A percentile compares a stretch with the other conserved stretches of the same genome.
These are phyloP conservation scores for Secale cereale DNA, from an alignment of 176 grass and related monocot genomes.

Conservation along the genomic window DNA sequence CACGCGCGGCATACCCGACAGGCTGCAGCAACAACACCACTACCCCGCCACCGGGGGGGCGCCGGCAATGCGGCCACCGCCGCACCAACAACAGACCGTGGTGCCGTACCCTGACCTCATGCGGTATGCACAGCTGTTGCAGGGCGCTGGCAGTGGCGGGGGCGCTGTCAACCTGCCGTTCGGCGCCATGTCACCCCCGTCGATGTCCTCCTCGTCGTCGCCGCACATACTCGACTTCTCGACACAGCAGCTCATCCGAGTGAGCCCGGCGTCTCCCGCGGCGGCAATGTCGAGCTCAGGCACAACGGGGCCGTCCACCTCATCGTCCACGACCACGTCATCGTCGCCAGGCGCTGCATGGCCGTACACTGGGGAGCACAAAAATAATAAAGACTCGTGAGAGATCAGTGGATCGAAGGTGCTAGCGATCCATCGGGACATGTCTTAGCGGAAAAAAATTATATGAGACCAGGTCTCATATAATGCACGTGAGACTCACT, in stretches of 20 bases:
- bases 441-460: too few relatives aligned
- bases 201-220: constrained; percentile 18
- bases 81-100: constrained; percentile 5
- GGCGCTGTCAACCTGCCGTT: constrained; percentile 35
- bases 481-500: too few relatives aligned
- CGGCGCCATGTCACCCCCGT: background rate
- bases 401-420: background rate
- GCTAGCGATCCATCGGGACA: background rate
- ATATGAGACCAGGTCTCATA: too few relatives aligned
- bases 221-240: constrained; percentile 62
- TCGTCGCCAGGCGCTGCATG: constrained; percentile 47
- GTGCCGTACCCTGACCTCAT: constrained; percentile 62
- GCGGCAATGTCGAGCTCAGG: constrained; percentile 21
- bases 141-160: constrained; percentile 25
- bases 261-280: constrained; percentile 21
- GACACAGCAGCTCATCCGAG: constrained; percentile 50
- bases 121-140: constrained; percentile 92
- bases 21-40: background rate
- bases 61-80: constrained; percentile 20
- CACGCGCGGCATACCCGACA: constrained; percentile 46
- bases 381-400: constrained; percentile 36
- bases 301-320: constrained; percentile 7
- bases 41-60: background rate
- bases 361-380: constrained; percentile 40
- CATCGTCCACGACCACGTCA: constrained; percentile 40